Base-by-base conservation (phyloP, 1,284 basidiomycete species). In the Fomes fomentarius region DNA sequence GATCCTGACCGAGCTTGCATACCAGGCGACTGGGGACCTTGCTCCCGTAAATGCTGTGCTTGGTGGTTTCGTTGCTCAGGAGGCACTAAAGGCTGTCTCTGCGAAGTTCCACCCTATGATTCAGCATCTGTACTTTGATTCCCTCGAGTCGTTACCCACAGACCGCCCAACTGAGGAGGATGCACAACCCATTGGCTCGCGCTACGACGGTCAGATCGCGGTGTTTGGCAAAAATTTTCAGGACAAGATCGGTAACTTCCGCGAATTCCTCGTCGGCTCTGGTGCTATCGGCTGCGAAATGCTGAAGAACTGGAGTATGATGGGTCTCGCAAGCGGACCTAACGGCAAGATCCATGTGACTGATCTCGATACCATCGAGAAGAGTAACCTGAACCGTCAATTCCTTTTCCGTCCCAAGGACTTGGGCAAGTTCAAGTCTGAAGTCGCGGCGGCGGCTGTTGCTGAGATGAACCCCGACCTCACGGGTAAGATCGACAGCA, bases 231-330 rank as follows among this genome's bases (percentile, higher is more conserved):
- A 85, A 69, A 71, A 75, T 1, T 99, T 99, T 87, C 97, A 99
- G 67, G 81, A 91, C 35, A 98, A 94, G 79, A 90, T 99, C 56
- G 83, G 86, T 49, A 92, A 94, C 69, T 87, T 94, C 70, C 83
- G 92, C 39, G 93, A 99, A 70, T 99, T 99, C 83, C 83, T 99
- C 26, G 97, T 99, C 48, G 97, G 97, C 8, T 90, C 96, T 21
- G 97, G 97, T 56, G 97, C 97, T 41, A 99, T 99, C 70, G 97
- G 97, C 22, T 99, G 98, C 69, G 97, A 99, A 76, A 99, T 99
- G 97, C 77, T 99, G 68, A 99, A 99, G 82, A 99, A 99, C 75
- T 99, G 97, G 97, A 91, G 93, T 66, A 95, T 99, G 94, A 98
- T 99, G 85, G 97, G 97, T 62, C 78, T 99, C 43, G 96, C 85